Conservation (phyloP, 257 asterid genomes). For the Solanum pennellii region DNA sequence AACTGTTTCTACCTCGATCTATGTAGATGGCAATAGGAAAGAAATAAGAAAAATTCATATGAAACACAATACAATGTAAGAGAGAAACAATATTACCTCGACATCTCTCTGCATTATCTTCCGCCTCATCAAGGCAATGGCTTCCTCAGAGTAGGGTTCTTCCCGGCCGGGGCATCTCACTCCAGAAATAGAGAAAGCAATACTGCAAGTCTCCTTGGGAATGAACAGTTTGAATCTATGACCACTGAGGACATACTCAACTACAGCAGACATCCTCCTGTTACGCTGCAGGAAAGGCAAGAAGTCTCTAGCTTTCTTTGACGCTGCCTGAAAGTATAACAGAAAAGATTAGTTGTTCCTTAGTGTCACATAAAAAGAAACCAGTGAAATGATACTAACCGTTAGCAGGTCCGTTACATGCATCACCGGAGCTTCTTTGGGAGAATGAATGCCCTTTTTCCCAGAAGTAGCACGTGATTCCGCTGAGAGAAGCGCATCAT, state of each 20-base stretch:
- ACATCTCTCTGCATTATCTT: conserved; percentile 99
- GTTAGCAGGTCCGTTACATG: conserved; percentile 73
- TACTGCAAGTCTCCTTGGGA: conserved; percentile 91
- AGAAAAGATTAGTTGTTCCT: not conserved
- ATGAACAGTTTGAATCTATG: conserved; percentile 76
- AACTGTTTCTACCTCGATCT: conserved; percentile 94
- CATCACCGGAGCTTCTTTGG: conserved; percentile 81
- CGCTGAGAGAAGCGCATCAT: conserved; percentile 86
- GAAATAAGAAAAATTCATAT: not conserved
- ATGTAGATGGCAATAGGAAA: not conserved
- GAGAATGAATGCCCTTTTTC: conserved; percentile 80
- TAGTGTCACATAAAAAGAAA: not conserved
- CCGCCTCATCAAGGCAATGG: conserved; percentile 97
- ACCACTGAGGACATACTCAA: conserved; percentile 93
- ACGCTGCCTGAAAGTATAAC: conserved; percentile 34
- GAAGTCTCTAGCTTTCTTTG: conserved; percentile 83
- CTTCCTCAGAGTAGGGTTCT: conserved; percentile 87
- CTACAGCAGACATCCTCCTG: conserved; percentile 85
- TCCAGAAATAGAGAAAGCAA: conserved; percentile 90
- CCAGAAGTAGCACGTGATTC: conserved; percentile 84
- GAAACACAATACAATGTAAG: not conserved
- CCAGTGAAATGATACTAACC: conserved; percentile 34
- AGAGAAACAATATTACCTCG: conserved; percentile 38
- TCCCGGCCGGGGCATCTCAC: conserved; percentile 96
- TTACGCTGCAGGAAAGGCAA: conserved; percentile 84